A percentile compares a stretch with the other conserved stretches of the same genome.
Evolutionary conservation across 2,329 filamentous ascomycete species (phyloP).

Genomic region (Tolypocladium ophioglossoides): DNA sequence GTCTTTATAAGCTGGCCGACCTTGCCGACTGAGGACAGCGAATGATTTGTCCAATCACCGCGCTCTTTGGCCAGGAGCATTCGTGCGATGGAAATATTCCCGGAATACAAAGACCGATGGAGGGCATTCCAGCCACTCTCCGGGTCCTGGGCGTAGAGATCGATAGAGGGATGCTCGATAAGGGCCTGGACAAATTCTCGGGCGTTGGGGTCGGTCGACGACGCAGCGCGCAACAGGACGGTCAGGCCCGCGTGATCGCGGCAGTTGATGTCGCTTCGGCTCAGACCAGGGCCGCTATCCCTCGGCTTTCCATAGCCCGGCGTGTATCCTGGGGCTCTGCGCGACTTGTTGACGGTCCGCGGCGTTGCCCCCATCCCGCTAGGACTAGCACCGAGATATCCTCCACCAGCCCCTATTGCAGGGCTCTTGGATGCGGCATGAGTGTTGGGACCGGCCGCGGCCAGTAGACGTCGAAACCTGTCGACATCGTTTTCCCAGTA

Average conservation of each 20-base stretch:
- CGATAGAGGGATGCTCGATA: constrained; percentile 70
- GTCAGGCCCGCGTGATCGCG: constrained; percentile 76
- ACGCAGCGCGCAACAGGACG: constrained; percentile 72
- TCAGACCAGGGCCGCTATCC: constrained; percentile 29
- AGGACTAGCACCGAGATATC: constrained; percentile 25
- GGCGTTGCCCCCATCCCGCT: constrained; percentile 38
- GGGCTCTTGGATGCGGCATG: constrained; percentile 45
- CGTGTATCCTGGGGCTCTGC: constrained; percentile 41
- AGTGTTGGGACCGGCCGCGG: constrained; percentile 51
- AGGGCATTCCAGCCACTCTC: constrained; percentile 96
- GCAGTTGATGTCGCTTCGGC: constrained; percentile 66
- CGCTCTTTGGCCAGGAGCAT: constrained; percentile 71
- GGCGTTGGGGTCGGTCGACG: constrained; percentile 60
- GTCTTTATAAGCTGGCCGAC: constrained; percentile 78
- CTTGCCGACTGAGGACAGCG: constrained; percentile 46
- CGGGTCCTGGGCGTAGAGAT: constrained; percentile 76
- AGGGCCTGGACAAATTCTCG: constrained; percentile 67
- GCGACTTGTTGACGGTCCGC: constrained; percentile 34
- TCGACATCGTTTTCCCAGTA: constrained; percentile 98
- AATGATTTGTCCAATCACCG: constrained; percentile 50
- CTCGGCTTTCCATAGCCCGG: constrained; percentile 32
- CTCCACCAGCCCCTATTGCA: constrained; percentile 25
- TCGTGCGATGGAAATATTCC: constrained; percentile 78
- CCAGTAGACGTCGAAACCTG: constrained; percentile 80
- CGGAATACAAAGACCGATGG: constrained; percentile 81